Evolutionary conservation across 306 rosid genomes (phyloP).

Genomic region (Potentilla sterilis): DNA sequence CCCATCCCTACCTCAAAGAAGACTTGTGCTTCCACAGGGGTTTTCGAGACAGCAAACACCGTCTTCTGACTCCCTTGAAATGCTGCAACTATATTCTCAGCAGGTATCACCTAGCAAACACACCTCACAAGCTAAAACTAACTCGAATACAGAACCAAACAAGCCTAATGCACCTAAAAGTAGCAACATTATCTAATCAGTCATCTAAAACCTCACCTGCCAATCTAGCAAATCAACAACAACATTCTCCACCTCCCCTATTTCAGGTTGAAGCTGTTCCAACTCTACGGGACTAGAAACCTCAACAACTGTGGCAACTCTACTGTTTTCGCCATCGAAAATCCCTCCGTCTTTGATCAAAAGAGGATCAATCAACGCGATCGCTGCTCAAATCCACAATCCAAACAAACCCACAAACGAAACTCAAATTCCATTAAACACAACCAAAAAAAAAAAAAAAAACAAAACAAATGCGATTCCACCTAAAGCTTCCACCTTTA

Average conservation of each 20-base stretch:
- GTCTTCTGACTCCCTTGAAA: constrained; percentile 75
- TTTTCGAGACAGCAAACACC: constrained; percentile 60
- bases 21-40: constrained; percentile 58
- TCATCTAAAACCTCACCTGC: constrained; percentile 55
- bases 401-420: constrained; percentile 28
- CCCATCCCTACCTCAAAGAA: constrained; percentile 68
- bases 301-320: constrained; percentile 63
- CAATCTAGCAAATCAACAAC: constrained; percentile 78
- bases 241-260: constrained; percentile 51
- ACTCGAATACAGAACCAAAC: neutral
- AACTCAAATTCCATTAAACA: constrained; percentile 11
- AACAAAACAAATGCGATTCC: constrained; percentile 1
- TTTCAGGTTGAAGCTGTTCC: constrained; percentile 53
- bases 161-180: neutral
- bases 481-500: neutral
- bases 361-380: constrained; percentile 61
- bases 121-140: neutral
- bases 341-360: constrained; percentile 61
- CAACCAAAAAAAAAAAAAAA: neutral
- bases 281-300: constrained; percentile 60
- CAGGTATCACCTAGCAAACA: constrained; percentile 69
- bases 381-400: constrained; percentile 38
- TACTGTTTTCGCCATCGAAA: constrained; percentile 46
- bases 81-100: constrained; percentile 86
- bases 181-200: neutral